Percentiles rank a stretch among this genome's conserved stretches.
These are phyloP conservation scores for Medicago lupulina DNA, from an alignment of 306 rosid species.

Conservation along the genomic window DNA sequence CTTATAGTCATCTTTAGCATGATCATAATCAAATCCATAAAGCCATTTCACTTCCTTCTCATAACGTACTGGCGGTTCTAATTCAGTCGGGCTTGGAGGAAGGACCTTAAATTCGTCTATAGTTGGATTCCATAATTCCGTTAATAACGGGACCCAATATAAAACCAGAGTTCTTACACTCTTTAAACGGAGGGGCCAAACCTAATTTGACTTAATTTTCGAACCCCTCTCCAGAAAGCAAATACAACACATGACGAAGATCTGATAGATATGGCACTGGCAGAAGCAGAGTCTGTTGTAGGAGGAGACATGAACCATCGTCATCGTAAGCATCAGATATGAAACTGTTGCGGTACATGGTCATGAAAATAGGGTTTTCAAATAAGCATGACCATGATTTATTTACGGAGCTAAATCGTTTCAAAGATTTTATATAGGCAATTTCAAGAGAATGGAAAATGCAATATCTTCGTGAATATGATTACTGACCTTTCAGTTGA, in stretches of 20 bases:
- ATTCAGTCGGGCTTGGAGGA: neutral
- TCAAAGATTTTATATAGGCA: too few relatives aligned
- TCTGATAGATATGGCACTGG: too few relatives aligned
- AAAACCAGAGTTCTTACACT: too few relatives aligned
- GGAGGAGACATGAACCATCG: neutral
- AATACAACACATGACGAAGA: too few relatives aligned
- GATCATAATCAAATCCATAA: neutral
- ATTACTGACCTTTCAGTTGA: too few relatives aligned
- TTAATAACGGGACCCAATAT: neutral
- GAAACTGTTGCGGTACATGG: neutral
- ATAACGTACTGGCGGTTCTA: neutral
- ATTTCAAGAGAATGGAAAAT: too few relatives aligned
- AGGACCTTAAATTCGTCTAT: neutral
- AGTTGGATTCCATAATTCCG: neutral
- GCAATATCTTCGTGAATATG: too few relatives aligned
- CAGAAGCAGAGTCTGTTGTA: neutral
- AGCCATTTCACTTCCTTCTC: neutral
- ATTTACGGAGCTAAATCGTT: neutral
- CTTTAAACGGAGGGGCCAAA: neutral
- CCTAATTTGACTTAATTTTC: neutral
- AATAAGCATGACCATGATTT: neutral
- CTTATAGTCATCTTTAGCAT: neutral
- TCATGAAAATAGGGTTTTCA: too few relatives aligned
- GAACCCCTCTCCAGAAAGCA: too few relatives aligned
- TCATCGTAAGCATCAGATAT: neutral